These are phyloP conservation scores for Ceriops tagal DNA, from an alignment of 345 rosid species.

Conservation along the genomic window DNA sequence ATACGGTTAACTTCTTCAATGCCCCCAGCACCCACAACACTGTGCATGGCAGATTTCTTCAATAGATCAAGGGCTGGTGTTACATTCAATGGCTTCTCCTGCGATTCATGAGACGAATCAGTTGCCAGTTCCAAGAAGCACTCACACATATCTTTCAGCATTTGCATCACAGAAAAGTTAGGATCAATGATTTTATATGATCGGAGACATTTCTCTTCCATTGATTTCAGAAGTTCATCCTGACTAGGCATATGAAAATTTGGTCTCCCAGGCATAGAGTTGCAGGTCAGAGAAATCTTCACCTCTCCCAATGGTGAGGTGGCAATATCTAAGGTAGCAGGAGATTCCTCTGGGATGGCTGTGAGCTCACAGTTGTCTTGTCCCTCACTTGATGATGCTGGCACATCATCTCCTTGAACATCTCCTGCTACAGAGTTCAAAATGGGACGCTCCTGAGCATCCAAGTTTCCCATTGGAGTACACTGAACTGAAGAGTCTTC, in stretches of 20 bases:
- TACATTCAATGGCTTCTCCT: constrained; percentile 42
- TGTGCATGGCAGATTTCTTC: constrained; percentile 44
- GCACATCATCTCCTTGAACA: constrained; percentile 19
- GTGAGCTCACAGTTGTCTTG: constrained; percentile 23
- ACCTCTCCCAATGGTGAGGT: constrained; percentile 78
- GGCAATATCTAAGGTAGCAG: constrained; percentile 58
- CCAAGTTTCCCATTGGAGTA: constrained; percentile 21
- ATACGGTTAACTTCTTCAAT: constrained; percentile 11
- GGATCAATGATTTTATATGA: constrained; percentile 76
- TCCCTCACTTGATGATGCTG: constrained; percentile 21
- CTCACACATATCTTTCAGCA: constrained; percentile 77
- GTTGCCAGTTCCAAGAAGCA: constrained; percentile 69
- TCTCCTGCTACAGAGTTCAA: constrained; percentile 23
- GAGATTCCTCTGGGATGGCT: constrained; percentile 26
- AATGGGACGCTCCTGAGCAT: constrained; percentile 29
- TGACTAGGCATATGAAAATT: constrained; percentile 56
- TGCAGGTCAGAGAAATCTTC: constrained; percentile 70
- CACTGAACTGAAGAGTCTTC: constrained; percentile 27
- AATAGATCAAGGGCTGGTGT: constrained; percentile 37
- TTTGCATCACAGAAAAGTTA: constrained; percentile 54
- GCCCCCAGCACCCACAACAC: constrained; percentile 22
- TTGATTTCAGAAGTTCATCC: constrained; percentile 61
- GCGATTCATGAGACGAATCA: constrained; percentile 50
- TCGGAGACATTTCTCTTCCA: constrained; percentile 73
- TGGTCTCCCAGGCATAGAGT: constrained; percentile 51